phyloP scores from a whole-genome alignment of 306 rosid species.

The Medicago truncatula region MtrunA17r5.0-ANR NC_053044.1:54129501-54130000 shows the following conservation, averaged over 20 bases:
- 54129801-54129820: conserved; percentile 14
- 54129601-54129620: no score
- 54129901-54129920: conserved; percentile 47
- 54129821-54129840: background rate
- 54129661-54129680: no score
- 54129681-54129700: background rate
- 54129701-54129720: conserved; percentile 48
- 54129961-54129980: background rate
- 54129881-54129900: conserved; percentile 44
- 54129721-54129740: conserved; percentile 55
- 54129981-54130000: no score
- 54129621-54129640: no score
- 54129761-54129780: conserved; percentile 46
- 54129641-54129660: no score
- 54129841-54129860: conserved; percentile 35
- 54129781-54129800: conserved; percentile 40
- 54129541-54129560: no score
- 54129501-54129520: no score
- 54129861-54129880: conserved; percentile 59
- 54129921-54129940: conserved; percentile 38
- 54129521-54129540: no score
- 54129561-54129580: no score
- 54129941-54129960: background rate
- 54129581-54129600: no score
- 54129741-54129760: conserved; percentile 60